Evolutionary conservation across 2,329 filamentous ascomycete species (phyloP).

Genomic region (Cordyceps fumosorosea): DNA sequence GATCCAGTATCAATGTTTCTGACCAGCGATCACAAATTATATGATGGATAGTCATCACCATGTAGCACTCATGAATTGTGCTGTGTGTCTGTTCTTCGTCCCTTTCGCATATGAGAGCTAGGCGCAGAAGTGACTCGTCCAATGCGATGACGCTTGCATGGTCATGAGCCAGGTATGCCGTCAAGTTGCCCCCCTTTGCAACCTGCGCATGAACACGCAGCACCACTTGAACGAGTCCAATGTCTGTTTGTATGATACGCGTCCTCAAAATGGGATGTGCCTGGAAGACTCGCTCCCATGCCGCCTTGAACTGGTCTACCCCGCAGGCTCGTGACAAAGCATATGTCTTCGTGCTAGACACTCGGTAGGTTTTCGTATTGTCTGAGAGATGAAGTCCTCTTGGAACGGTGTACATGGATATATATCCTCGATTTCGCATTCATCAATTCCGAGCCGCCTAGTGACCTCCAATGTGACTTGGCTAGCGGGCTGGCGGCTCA

Average conservation of each 20-base stretch:
- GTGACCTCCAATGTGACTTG: not conserved
- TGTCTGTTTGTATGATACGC: slow-evolving; percentile 33
- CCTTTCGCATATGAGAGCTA: slow-evolving; percentile 18
- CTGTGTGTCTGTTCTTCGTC: not conserved
- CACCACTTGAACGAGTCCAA: slow-evolving; percentile 33
- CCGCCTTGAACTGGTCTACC: slow-evolving; percentile 21
- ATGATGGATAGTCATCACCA: slow-evolving; percentile 12
- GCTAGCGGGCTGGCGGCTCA: not conserved
- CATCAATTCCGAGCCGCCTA: not conserved
- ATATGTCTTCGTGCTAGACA: slow-evolving; percentile 18
- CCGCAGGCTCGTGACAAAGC: slow-evolving; percentile 3
- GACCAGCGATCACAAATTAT: slow-evolving; percentile 13
- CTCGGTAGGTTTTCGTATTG: slow-evolving; percentile 13
- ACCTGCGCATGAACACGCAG: slow-evolving; percentile 28
- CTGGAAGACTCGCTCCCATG: slow-evolving; percentile 27
- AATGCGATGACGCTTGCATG: slow-evolving; percentile 14
- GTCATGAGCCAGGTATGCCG: not conserved
- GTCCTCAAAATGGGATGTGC: slow-evolving; percentile 33
- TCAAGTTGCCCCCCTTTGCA: not conserved
- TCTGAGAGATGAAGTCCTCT: slow-evolving; percentile 7
- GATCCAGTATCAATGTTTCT: slow-evolving; percentile 10
- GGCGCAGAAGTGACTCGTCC: slow-evolving; percentile 31
- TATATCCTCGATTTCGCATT: slow-evolving; percentile 8
- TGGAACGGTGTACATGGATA: slow-evolving; percentile 14
- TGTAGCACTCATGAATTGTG: not conserved